Conservation (phyloP, 2,329 filamentous ascomycete genomes). For the Pseudofabraea citricarpa region DNA sequence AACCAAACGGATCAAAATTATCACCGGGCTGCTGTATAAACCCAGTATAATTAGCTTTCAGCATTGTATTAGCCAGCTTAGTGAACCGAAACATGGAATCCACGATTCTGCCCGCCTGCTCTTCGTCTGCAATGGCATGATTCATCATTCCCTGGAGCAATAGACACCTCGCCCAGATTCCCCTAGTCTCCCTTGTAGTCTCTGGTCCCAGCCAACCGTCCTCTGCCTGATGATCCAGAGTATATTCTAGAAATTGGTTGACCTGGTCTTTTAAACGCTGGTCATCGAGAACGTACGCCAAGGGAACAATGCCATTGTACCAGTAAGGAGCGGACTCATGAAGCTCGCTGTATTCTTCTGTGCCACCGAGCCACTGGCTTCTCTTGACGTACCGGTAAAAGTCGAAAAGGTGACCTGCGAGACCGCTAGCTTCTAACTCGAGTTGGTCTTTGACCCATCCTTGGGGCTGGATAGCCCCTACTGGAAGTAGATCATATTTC, state of each 20-base stretch:
- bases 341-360: constrained; percentile 44
- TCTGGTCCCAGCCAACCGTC: constrained; percentile 57
- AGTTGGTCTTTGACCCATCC: constrained; percentile 44
- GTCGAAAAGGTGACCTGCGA: constrained; percentile 44
- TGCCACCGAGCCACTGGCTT: constrained; percentile 45
- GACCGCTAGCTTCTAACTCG: constrained; percentile 36
- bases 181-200: constrained; percentile 33
- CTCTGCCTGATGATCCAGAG: constrained; percentile 39
- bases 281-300: constrained; percentile 46
- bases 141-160: constrained; percentile 43
- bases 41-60: constrained; percentile 46
- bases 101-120: constrained; percentile 38
- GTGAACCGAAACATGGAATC: constrained; percentile 45
- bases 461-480: constrained; percentile 38
- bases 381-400: constrained; percentile 51
- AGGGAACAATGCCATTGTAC: constrained; percentile 53
- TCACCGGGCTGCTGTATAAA: constrained; percentile 38
- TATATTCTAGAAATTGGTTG: constrained; percentile 36
- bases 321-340: constrained; percentile 48
- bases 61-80: constrained; percentile 46
- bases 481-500: too few relatives aligned
- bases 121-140: constrained; percentile 42
- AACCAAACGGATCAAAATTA: constrained; percentile 32
- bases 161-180: constrained; percentile 49
- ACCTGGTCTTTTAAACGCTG: constrained; percentile 42